Evolutionary conservation across 1,284 basidiomycete species (phyloP).

Genomic region (Moesziomyces sp.): DNA sequence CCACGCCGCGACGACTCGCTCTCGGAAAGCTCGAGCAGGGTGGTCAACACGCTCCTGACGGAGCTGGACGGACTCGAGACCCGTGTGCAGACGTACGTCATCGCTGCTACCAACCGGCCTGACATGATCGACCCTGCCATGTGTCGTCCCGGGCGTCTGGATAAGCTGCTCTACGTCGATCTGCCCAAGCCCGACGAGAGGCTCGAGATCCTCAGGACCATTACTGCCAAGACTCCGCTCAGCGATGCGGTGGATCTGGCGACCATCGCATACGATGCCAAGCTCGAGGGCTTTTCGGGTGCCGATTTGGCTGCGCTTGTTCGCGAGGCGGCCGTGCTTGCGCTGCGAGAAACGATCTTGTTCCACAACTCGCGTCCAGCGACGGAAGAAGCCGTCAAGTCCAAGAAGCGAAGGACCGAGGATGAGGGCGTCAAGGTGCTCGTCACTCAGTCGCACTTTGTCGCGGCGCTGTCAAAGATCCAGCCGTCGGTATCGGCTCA

Average conservation of each 20-base stretch:
- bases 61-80: constrained; percentile 94
- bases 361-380: constrained; percentile 32
- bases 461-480: constrained; percentile 81
- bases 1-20: constrained; percentile 86
- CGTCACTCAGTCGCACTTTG: constrained; percentile 76
- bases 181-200: constrained; percentile 82
- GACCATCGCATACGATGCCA: constrained; percentile 46
- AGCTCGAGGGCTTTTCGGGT: constrained; percentile 63
- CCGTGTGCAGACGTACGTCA: constrained; percentile 88
- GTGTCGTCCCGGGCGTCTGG: constrained; percentile 93
- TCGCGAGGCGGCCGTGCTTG: constrained; percentile 82
- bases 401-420: constrained; percentile 11
- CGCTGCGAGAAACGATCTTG: constrained; percentile 73
- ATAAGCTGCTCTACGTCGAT: constrained; percentile 96
- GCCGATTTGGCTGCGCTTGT: constrained; percentile 65
- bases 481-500: constrained; percentile 83
- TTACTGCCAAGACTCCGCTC: constrained; percentile 81
- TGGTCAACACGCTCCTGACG: constrained; percentile 95
- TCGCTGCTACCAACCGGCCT: constrained; percentile 96
- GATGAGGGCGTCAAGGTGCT: constrained; percentile 25
- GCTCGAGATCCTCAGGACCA: constrained; percentile 76
- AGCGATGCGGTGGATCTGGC: constrained; percentile 69
- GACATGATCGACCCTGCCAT: constrained; percentile 99
- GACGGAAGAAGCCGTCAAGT: neutral
- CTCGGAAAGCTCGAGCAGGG: constrained; percentile 95